Evolutionary conservation across 371 early-diverging fungal species (phyloP).

Genomic region (Mycotypha africana): DNA sequence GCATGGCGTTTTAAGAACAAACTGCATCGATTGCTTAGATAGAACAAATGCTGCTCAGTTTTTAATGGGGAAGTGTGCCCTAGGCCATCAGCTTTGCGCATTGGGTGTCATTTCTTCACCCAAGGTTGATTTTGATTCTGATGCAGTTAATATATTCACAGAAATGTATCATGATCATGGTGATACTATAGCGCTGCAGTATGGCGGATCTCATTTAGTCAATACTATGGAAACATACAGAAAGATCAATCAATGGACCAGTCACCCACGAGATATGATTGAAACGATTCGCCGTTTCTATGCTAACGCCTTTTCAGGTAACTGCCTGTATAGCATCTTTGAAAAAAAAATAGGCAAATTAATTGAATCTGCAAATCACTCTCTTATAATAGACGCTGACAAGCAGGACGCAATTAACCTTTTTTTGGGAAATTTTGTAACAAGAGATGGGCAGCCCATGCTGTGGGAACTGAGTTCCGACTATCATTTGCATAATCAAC

Average conservation of each 20-base stretch:
- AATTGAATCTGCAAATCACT: too few species aligned
- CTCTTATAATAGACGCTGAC: slow-evolving; percentile 91
- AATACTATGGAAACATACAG: slow-evolving; percentile 97
- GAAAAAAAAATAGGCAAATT: background rate
- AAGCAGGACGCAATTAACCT: slow-evolving; percentile 95
- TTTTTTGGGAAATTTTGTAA: slow-evolving; percentile 80
- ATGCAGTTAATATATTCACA: slow-evolving; percentile 88
- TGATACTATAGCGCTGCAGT: slow-evolving; percentile 97
- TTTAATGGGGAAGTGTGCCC: slow-evolving; percentile 91
- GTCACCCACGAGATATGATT: slow-evolving; percentile 93
- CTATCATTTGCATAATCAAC: slow-evolving; percentile 74
- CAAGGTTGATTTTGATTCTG: slow-evolving; percentile 84
- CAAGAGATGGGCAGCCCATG: slow-evolving; percentile 49
- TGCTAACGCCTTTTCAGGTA: slow-evolving; percentile 90
- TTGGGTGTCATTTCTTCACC: slow-evolving; percentile 81
- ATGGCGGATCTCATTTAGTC: slow-evolving; percentile 97
- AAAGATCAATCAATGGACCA: slow-evolving; percentile 90
- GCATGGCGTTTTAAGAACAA: slow-evolving; percentile 92
- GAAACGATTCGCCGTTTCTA: slow-evolving; percentile 90
- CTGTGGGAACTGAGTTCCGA: slow-evolving; percentile 87
- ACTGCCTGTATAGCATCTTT: too few species aligned
- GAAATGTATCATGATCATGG: slow-evolving; percentile 99
- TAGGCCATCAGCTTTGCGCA: slow-evolving; percentile 90
- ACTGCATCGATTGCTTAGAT: slow-evolving; percentile 99
- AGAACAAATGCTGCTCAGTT: slow-evolving; percentile 99